Base-by-base conservation (phyloP, 108 stramenopile species). In the Aurantiochytrium sp. region DNA sequence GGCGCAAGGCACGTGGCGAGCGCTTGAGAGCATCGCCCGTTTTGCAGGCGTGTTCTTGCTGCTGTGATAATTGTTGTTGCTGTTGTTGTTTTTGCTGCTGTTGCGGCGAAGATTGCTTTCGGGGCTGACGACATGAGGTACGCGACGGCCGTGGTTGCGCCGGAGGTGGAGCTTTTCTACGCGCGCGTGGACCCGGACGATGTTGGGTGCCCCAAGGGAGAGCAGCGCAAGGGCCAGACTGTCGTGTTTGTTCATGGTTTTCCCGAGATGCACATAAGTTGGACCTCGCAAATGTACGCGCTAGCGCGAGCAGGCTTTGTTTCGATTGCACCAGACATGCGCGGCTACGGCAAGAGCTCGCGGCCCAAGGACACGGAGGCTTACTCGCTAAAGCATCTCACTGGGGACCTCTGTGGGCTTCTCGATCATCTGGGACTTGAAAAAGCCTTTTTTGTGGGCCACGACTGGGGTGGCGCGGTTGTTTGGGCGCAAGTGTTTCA, bases 401-500 rank as follows among this genome's bases (percentile, higher is more conserved):
- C 76, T 4, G 76, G 51, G 10, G 76, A 83, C 28, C 51, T 83
- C 49, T n/a, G 25, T 12, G 76, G 49, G 18, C 76, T 83, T 12
- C 76, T 83, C 43, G 76, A 83, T 45, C 6, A 23, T 18, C 51
- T 83, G 18, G 76, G 76, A 8, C 49, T 83, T 23, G 51, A 83
- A 23, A 83, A 83, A 4, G 76, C 76, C 49, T 47, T 53, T 12
- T 83, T 83, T 23, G 76, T 83, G 18, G 76, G 76, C 45, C 76
- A 83, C 51, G 76, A 83, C 51, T 83, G 76, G 76, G 76, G 76
- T 23, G 76, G 76, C 51, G 51, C 51, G 18, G 76, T 83, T 6
- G 76, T 83, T 23, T 83, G 76, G 76, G 76, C 76, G n/a, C 45
- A 53, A 23, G 76, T 53, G 19, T 23, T 53, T 12, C 76, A 83